These are phyloP conservation scores for Mucor velutinosus DNA, from an alignment of 371 early-diverging fungal genomes.

Conservation along the genomic window DNA sequence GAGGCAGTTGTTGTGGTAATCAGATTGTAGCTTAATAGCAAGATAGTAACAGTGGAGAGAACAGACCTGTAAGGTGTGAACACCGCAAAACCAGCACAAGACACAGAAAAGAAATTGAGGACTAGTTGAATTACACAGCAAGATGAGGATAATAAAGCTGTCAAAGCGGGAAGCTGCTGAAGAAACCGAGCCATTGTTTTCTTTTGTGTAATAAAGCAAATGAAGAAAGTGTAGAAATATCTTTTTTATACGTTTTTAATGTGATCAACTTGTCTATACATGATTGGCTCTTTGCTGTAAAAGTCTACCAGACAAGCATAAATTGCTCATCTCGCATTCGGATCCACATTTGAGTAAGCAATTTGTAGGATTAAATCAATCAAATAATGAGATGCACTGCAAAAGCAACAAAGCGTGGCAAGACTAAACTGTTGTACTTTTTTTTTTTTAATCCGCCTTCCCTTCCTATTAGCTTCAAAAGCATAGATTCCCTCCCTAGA, in stretches of 20 bases:
- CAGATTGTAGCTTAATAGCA: slow-evolving; percentile 27
- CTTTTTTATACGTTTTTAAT: background rate
- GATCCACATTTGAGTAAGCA: too few species aligned
- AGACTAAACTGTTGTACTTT: too few species aligned
- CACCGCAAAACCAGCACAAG: slow-evolving; percentile 62
- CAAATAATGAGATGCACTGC: too few species aligned
- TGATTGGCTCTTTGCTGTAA: background rate
- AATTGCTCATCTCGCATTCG: background rate
- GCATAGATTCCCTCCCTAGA: too few species aligned
- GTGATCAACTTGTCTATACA: background rate
- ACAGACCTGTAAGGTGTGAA: slow-evolving; percentile 50
- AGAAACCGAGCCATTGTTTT: background rate
- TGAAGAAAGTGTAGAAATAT: background rate
- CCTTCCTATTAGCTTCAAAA: too few species aligned
- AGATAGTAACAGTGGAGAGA: slow-evolving; percentile 31
- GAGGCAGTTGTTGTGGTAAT: slow-evolving; percentile 17
- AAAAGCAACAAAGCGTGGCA: too few species aligned
- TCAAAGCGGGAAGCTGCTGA: slow-evolving; percentile 16
- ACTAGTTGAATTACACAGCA: slow-evolving; percentile 61
- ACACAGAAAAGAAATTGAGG: slow-evolving; percentile 52
- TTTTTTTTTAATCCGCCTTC: too few species aligned
- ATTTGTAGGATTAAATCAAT: too few species aligned
- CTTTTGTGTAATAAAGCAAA: background rate
- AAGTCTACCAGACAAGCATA: too few species aligned
- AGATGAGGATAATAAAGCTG: slow-evolving; percentile 51